These are phyloP conservation scores for Lactifluus hygrophoroides DNA, from an alignment of 768 basidiomycete genomes.

Conservation along the genomic window DNA sequence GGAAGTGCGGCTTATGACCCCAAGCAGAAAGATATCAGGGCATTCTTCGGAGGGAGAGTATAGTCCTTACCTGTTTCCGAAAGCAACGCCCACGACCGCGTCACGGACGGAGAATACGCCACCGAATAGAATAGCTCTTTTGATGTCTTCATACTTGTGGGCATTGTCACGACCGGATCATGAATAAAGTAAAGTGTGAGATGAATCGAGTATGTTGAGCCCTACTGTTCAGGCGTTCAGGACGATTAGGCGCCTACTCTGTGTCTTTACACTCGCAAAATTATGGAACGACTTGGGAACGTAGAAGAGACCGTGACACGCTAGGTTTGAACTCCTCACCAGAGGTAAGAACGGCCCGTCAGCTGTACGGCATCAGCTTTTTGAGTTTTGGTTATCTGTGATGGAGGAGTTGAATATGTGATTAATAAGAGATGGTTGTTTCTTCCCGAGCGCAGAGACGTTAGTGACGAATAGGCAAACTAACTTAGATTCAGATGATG, in stretches of 20 bases:
- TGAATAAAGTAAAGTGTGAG: not conserved
- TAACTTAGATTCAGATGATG: too few relatives aligned
- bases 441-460: slow-evolving; percentile 44
- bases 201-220: not conserved
- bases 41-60: slow-evolving; percentile 53
- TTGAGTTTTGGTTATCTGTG: slow-evolving; percentile 62
- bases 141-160: not conserved
- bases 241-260: too few relatives aligned
- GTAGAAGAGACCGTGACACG: not conserved
- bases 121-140: not conserved
- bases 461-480: too few relatives aligned
- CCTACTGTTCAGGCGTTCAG: not conserved
- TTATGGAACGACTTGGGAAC: not conserved
- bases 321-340: not conserved
- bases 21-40: slow-evolving; percentile 64
- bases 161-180: not conserved
- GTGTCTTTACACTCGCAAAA: not conserved
- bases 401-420: slow-evolving; percentile 52
- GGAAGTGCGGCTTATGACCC: slow-evolving; percentile 64
- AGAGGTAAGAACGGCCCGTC: slow-evolving; percentile 13
- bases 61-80: slow-evolving; percentile 12
- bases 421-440: slow-evolving; percentile 63
- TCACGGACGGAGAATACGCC: not conserved
- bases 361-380: slow-evolving; percentile 67
- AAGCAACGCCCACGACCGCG: slow-evolving; percentile 27